phyloP scores from a whole-genome alignment of 73 alveolate species.

The Paramecium tetraurelia region DNA sequence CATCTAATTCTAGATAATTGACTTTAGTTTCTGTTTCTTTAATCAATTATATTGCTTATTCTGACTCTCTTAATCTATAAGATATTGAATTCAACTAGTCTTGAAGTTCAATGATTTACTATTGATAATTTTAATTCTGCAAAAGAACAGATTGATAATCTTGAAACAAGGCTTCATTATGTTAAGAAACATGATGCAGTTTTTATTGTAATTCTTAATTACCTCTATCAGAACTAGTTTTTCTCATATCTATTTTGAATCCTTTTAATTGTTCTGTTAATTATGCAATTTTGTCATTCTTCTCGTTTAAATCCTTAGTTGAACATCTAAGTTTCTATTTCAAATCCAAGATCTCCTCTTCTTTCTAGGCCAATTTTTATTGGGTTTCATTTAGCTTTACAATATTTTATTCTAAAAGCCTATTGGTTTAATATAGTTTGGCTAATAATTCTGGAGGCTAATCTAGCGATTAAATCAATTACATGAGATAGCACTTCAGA shows the following conservation, averaged over 20 bases:
- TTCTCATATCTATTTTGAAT: background rate
- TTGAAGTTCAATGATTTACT: background rate
- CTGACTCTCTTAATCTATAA: constrained; percentile 24
- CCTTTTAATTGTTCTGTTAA: background rate
- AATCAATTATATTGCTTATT: constrained; percentile 6
- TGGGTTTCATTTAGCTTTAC: background rate
- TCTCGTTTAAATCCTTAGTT: background rate
- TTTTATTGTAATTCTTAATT: background rate
- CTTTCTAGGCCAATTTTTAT: background rate
- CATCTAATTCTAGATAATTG: background rate
- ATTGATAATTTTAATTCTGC: background rate
- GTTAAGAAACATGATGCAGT: background rate
- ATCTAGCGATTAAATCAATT: background rate
- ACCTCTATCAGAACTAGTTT: background rate
- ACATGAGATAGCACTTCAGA: background rate
- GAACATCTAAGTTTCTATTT: background rate
- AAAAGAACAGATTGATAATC: background rate
- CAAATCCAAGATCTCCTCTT: background rate
- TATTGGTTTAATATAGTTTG: constrained; percentile 9
- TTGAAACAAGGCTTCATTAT: constrained; percentile 1
- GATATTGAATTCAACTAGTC: background rate
- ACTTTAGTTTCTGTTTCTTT: constrained; percentile 29
- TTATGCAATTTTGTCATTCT: background rate
- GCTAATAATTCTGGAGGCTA: constrained; percentile 45
- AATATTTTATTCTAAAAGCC: background rate